Evolutionary conservation across 495 filamentous ascomycete species (phyloP).

Genomic region (Cairneyella variabilis): DNA sequence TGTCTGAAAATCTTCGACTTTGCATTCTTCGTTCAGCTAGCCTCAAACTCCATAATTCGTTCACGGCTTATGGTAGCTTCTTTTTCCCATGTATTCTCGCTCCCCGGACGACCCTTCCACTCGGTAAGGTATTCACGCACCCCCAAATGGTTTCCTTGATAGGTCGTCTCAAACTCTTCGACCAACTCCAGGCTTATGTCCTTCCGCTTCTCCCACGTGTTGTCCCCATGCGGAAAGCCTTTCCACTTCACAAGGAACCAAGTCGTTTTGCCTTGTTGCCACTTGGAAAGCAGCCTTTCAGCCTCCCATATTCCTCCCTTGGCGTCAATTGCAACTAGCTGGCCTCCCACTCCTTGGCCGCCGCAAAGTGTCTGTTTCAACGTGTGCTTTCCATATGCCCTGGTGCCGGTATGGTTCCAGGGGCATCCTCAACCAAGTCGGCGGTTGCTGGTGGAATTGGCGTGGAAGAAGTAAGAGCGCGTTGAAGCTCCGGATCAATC

Average conservation of each 20-base stretch:
- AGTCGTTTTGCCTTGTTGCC: conserved; percentile 19
- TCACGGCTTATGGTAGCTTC: conserved; percentile 21
- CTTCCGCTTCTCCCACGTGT: conserved; percentile 17
- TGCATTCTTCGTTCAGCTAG: conserved; percentile 9
- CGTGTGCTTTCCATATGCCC: conserved; percentile 6
- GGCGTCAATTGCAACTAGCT: conserved; percentile 11
- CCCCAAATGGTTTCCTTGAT: conserved; percentile 17
- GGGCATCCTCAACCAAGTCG: background rate
- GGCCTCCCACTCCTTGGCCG: conserved; percentile 8
- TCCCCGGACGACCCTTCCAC: conserved; percentile 18
- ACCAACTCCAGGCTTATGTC: conserved; percentile 20
- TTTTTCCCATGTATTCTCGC: conserved; percentile 23
- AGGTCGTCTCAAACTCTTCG: conserved; percentile 16
- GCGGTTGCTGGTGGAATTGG: conserved; percentile 2
- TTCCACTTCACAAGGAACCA: conserved; percentile 21
- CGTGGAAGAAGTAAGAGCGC: conserved; percentile 13
- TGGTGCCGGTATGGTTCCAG: background rate
- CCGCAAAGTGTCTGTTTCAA: conserved; percentile 14
- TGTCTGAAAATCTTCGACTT: too few species aligned
- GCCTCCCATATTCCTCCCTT: conserved; percentile 15
- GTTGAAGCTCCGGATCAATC: conserved; percentile 20
- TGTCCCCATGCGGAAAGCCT: conserved; percentile 20
- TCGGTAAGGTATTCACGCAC: conserved; percentile 16
- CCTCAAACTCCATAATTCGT: conserved; percentile 23
- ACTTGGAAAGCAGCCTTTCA: conserved; percentile 24